These are phyloP conservation scores for Bryoerythrophyllum caledonicum DNA, from an alignment of 225 moss, liverwort and hornwort genomes.

Conservation along the genomic window DNA sequence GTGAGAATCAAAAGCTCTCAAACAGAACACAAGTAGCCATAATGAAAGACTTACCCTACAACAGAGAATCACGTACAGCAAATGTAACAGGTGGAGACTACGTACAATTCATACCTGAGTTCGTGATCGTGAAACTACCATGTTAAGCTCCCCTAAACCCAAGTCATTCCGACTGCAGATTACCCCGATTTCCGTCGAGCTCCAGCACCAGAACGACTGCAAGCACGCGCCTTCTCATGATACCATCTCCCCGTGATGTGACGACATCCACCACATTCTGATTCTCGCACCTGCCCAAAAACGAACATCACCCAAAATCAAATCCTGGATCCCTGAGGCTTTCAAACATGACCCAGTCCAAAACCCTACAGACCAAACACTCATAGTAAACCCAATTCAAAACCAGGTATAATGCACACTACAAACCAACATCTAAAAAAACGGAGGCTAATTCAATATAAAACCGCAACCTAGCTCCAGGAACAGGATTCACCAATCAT, in stretches of 20 bases:
- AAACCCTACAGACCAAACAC: neutral
- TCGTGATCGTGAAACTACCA: conserved; percentile 23
- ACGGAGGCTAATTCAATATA: neutral
- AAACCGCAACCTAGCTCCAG: no score
- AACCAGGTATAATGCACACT: no score
- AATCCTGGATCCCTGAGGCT: neutral
- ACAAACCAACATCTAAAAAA: neutral
- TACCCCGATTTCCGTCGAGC: neutral
- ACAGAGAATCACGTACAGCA: neutral
- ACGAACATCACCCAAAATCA: neutral
- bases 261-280: neutral
- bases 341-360: neutral
- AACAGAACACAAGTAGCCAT: neutral
- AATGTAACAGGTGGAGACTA: conserved; percentile 3
- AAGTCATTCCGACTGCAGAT: conserved; percentile 6
- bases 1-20: conserved; percentile 14
- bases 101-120: conserved; percentile 19
- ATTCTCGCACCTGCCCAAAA: conserved; percentile 1
- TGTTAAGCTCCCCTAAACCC: conserved; percentile 23
- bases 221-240: conserved; percentile 8
- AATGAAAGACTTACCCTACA: neutral
- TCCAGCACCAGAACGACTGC: conserved; percentile 8
- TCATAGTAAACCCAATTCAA: neutral
- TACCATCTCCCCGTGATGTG: neutral
- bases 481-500: no score